These are phyloP conservation scores for Starmerella scarabaei DNA, from an alignment of 805 yeast species.

Conservation along the genomic window DNA sequence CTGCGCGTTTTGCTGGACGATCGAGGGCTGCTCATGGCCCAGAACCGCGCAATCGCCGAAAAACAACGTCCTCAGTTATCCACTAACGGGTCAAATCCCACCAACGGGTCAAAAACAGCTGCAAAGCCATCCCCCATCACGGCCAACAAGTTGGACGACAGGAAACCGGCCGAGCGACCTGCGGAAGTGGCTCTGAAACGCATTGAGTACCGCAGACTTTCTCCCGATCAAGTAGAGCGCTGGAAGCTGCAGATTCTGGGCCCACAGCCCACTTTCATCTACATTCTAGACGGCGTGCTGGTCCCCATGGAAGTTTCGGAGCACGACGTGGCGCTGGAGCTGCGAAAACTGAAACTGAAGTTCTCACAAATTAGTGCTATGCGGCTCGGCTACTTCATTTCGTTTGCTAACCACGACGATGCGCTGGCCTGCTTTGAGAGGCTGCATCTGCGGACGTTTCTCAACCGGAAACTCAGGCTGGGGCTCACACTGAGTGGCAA, in stretches of 20 bases:
- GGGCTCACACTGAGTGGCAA: slow-evolving; percentile 4
- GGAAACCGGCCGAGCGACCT: too few species aligned
- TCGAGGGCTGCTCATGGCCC: too few species aligned
- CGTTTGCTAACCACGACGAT: slow-evolving; percentile 1
- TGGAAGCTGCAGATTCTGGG: slow-evolving; percentile 9
- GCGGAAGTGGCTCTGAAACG: too few species aligned
- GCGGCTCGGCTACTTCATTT: slow-evolving; percentile 5
- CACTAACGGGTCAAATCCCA: too few species aligned
- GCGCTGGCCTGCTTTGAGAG: slow-evolving; percentile 2
- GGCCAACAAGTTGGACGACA: too few species aligned
- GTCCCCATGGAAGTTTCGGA: background rate
- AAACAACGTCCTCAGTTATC: too few species aligned
- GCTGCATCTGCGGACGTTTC: background rate
- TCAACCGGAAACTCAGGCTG: background rate
- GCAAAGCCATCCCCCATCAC: too few species aligned
- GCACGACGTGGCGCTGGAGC: slow-evolving; percentile 1
- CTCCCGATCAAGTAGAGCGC: slow-evolving; percentile 1
- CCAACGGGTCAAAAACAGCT: too few species aligned
- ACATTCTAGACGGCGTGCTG: slow-evolving; percentile 1
- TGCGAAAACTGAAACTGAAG: background rate
- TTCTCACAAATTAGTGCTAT: slow-evolving; percentile 5
- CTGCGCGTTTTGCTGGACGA: too few species aligned
- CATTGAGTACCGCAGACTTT: slow-evolving; percentile 4
- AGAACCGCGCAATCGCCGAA: too few species aligned
- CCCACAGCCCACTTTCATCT: slow-evolving; percentile 4